Conservation (phyloP, 208 protist genomes). For the Borovskyia barvae region DNA sequence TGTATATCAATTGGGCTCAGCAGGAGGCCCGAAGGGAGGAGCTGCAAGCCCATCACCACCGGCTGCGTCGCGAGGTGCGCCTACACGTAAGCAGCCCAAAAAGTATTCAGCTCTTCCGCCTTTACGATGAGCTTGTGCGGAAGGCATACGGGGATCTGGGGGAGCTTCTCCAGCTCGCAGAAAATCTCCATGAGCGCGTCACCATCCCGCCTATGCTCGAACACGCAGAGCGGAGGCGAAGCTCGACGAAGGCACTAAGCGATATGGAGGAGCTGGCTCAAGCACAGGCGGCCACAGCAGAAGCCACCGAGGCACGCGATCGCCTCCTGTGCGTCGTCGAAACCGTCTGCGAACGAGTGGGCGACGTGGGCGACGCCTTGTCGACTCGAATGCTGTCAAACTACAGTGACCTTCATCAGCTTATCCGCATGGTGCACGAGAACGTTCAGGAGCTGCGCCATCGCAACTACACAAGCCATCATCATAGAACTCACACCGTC, state of each 20-base stretch:
- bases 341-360: conserved; percentile 40
- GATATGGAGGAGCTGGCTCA: conserved; percentile 4
- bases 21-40: conserved; percentile 19
- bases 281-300: neutral
- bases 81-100: conserved; percentile 69
- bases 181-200: conserved; percentile 17
- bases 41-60: conserved; percentile 40
- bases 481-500: too few species aligned
- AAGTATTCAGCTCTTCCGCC: conserved; percentile 59
- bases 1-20: conserved; percentile 6
- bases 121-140: conserved; percentile 60
- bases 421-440: conserved; percentile 52
- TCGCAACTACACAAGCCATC: too few species aligned
- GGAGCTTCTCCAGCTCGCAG: conserved; percentile 23
- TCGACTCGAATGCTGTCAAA: conserved; percentile 42
- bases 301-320: conserved; percentile 3
- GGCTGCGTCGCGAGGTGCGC: conserved; percentile 68
- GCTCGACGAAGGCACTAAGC: conserved; percentile 1
- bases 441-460: conserved; percentile 13
- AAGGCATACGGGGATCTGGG: conserved; percentile 26
- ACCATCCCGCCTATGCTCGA: neutral
- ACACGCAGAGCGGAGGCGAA: neutral
- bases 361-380: conserved; percentile 39
- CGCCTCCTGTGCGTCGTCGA: conserved; percentile 29
- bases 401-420: conserved; percentile 60